Evolutionary conservation across 78 protist genomes (phyloP).

Genomic region (Protostelium mycophagum): DNA sequence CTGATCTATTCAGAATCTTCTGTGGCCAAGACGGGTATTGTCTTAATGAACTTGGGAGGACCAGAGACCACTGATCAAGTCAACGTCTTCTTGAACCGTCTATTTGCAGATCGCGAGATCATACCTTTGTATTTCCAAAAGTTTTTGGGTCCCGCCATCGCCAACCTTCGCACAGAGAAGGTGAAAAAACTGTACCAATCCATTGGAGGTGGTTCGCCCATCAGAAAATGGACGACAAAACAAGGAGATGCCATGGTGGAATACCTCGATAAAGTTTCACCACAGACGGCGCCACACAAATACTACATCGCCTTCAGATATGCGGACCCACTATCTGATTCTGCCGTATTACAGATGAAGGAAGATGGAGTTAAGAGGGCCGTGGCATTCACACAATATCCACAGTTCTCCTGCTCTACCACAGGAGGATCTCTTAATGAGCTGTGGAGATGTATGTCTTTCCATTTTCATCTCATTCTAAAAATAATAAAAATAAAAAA

Average conservation of each 20-base stretch:
- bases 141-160: conserved; percentile 39
- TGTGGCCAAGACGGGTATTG: conserved; percentile 69
- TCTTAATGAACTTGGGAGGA: conserved; percentile 86
- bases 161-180: conserved; percentile 61
- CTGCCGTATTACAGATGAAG: conserved; percentile 55
- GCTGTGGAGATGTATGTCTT: conserved; percentile 27
- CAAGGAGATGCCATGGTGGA: conserved; percentile 58
- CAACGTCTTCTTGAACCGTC: conserved; percentile 72
- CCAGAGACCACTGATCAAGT: conserved; percentile 69
- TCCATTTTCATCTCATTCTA: not conserved
- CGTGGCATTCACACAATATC: conserved; percentile 85
- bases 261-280: conserved; percentile 47
- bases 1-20: not conserved
- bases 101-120: conserved; percentile 68
- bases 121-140: conserved; percentile 62
- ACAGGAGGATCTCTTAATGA: conserved; percentile 73
- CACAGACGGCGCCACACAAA: conserved; percentile 84
- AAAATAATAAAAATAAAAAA: too few species aligned
- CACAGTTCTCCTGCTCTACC: conserved; percentile 83
- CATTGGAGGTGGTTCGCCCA: conserved; percentile 88
- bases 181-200: conserved; percentile 57
- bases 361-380: conserved; percentile 70
- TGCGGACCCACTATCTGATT: conserved; percentile 76
- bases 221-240: conserved; percentile 64
- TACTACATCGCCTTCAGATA: conserved; percentile 76